These are phyloP conservation scores for Populus hybrid DNA, from an alignment of 441 rosid species.

Conservation along the genomic window DNA sequence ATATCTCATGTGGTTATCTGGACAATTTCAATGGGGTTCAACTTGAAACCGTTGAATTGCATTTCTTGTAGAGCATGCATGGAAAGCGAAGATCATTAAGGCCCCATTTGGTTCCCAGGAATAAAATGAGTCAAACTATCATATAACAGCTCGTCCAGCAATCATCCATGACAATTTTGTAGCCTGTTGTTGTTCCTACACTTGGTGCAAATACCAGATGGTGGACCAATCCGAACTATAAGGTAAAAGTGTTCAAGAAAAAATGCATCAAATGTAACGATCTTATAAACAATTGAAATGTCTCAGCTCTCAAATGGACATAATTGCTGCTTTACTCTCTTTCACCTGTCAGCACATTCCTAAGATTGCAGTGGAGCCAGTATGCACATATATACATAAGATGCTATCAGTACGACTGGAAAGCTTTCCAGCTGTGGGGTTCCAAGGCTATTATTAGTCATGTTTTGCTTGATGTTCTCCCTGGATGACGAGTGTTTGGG, in stretches of 20 bases:
- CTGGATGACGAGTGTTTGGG: background rate
- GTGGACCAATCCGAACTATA: background rate
- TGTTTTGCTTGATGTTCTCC: constrained; percentile 11
- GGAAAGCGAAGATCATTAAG: background rate
- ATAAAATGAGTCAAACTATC: background rate
- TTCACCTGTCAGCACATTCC: constrained; percentile 19
- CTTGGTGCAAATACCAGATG: background rate
- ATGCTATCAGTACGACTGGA: background rate
- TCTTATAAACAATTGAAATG: constrained; percentile 7
- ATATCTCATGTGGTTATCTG: background rate
- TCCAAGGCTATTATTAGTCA: constrained; percentile 6
- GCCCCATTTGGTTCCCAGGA: background rate
- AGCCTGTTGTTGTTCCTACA: background rate
- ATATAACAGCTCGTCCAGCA: background rate
- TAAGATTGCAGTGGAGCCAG: constrained; percentile 12
- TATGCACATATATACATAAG: background rate
- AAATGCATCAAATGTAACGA: background rate
- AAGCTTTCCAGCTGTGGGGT: constrained; percentile 25
- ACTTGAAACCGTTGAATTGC: too few species aligned
- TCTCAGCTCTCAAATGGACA: constrained; percentile 21
- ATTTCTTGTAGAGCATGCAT: background rate
- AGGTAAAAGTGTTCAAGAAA: background rate
- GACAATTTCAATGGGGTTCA: background rate
- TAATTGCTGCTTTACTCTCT: constrained; percentile 16
- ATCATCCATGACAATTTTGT: background rate